Evolutionary conservation across 192 early-diverging fungal genomes (phyloP), one percentile per base, ranked within the genome.

Genomic region (Coemansia javaensis): DNA sequence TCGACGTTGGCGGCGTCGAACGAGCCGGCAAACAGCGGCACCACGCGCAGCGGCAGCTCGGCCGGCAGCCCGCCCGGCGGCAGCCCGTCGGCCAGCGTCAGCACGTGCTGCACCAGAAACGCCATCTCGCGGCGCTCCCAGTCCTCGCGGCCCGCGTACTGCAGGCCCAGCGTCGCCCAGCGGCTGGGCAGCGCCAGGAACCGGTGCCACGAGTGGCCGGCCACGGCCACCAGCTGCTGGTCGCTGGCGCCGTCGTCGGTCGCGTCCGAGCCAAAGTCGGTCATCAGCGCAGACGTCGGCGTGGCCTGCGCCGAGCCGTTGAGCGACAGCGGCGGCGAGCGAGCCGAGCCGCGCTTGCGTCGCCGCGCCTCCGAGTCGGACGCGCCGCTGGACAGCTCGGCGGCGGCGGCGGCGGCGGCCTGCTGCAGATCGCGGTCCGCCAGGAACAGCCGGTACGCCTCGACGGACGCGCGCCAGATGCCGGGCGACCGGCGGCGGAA

Each of bases 151-250:
- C 41, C 36, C 9, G 39, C 24, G 49, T 72, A 72, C n/a, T 32
- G 35, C 16, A 72, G 56, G 4, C 61, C 61, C 17, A 72, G 61
- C 48, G 68, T 60, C 32, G 17, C 22, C 68, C 68, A 72, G 32
- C 68, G 51, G 39, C 37, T 72, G 16, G 61, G 55, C 41, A 47
- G 42, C 31, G 47, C 20, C 38, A 72, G 49, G 35, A 72, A 72
- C 61, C 47, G 45, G 53, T 72, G 68, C 68, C 68, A 72, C 32
- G 68, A 72, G 33, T 72, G 68, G 2, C 61, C 68, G 2, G 33
- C 56, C 21, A 63, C 47, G 5, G 68, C 56, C 10, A 59, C 30
- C 14, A 72, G 45, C 52, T 56, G 47, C 23, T 42, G 25, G 47
- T 40, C 47, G 35, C 46, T 32, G 20, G 7, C 27, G 54, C 32